phyloP scores from a whole-genome alignment of 164 flowering plant genomes.

The Protea cynaroides region DNA sequence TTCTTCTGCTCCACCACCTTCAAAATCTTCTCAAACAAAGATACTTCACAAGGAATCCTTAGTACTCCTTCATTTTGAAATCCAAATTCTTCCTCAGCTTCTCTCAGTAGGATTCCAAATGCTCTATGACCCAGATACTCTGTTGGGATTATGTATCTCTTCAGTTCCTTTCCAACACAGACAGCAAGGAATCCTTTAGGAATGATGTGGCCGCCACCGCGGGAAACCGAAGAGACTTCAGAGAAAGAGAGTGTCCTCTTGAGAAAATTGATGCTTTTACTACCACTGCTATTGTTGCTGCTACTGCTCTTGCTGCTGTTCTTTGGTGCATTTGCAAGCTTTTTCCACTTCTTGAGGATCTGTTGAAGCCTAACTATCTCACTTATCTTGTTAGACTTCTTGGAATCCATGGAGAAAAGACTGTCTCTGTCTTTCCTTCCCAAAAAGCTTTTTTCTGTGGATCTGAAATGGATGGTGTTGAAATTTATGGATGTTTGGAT shows the following conservation, averaged over 20 bases:
- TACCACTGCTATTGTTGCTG: slow-evolving; percentile 14
- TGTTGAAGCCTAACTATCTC: slow-evolving; percentile 87
- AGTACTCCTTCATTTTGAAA: slow-evolving; percentile 84
- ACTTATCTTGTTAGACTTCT: slow-evolving; percentile 78
- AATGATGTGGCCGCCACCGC: slow-evolving; percentile 32
- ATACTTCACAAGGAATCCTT: slow-evolving; percentile 70
- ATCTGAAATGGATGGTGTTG: not conserved
- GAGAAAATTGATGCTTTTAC: slow-evolving; percentile 54
- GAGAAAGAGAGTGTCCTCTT: slow-evolving; percentile 69
- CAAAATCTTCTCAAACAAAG: slow-evolving; percentile 61
- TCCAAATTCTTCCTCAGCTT: slow-evolving; percentile 94
- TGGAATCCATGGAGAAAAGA: slow-evolving; percentile 41
- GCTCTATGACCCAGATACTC: slow-evolving; percentile 62
- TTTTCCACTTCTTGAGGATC: slow-evolving; percentile 85
- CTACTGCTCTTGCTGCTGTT: slow-evolving; percentile 12
- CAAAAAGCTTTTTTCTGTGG: slow-evolving; percentile 5
- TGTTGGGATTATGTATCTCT: slow-evolving; percentile 72
- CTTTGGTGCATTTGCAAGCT: slow-evolving; percentile 52
- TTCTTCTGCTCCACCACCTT: slow-evolving; percentile 51
- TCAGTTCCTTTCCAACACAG: slow-evolving; percentile 67
- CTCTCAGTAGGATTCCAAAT: slow-evolving; percentile 57
- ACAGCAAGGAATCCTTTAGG: slow-evolving; percentile 83
- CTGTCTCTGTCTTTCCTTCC: not conserved
- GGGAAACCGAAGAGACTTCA: slow-evolving; percentile 24
- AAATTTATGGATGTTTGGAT: too few species aligned